phyloP scores from a whole-genome alignment of 768 basidiomycete species.

The Lyophyllum atratum region DNA sequence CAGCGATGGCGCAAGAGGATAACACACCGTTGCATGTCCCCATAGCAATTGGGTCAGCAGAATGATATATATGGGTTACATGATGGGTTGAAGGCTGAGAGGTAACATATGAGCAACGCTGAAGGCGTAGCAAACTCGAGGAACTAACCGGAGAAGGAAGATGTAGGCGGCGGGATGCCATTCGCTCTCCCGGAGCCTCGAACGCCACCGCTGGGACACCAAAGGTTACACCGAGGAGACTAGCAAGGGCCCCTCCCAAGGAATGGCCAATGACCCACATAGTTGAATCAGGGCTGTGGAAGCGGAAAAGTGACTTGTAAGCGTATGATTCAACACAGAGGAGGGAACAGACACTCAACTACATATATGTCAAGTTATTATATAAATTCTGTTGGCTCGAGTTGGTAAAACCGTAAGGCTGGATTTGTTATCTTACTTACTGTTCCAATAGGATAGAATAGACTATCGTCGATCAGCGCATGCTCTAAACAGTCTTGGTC shows the following conservation, averaged over 20 bases:
- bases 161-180: slow-evolving; percentile 80
- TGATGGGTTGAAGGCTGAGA: slow-evolving; percentile 70
- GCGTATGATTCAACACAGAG: background rate
- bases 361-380: slow-evolving; percentile 92
- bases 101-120: background rate
- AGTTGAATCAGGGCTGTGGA: slow-evolving; percentile 65
- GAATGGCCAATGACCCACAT: slow-evolving; percentile 89
- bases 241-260: slow-evolving; percentile 72
- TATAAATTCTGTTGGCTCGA: slow-evolving; percentile 73
- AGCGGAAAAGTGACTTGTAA: background rate
- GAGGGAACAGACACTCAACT: slow-evolving; percentile 39
- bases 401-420: slow-evolving; percentile 1
- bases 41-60: slow-evolving; percentile 93
- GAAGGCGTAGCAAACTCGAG: background rate
- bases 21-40: slow-evolving; percentile 81
- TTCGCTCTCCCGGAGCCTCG: slow-evolving; percentile 85
- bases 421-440: slow-evolving; percentile 44
- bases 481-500: slow-evolving; percentile 76
- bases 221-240: slow-evolving; percentile 85
- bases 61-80: slow-evolving; percentile 91
- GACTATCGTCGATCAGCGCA: slow-evolving; percentile 72
- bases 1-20: slow-evolving; percentile 81
- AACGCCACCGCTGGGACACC: slow-evolving; percentile 87
- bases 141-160: slow-evolving; percentile 76
- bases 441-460: slow-evolving; percentile 90